A percentile compares a stretch with the other conserved stretches of the same genome.
These are phyloP conservation scores for Oidium heveae DNA, from an alignment of 2,329 filamentous ascomycete genomes.

Conservation along the genomic window DNA sequence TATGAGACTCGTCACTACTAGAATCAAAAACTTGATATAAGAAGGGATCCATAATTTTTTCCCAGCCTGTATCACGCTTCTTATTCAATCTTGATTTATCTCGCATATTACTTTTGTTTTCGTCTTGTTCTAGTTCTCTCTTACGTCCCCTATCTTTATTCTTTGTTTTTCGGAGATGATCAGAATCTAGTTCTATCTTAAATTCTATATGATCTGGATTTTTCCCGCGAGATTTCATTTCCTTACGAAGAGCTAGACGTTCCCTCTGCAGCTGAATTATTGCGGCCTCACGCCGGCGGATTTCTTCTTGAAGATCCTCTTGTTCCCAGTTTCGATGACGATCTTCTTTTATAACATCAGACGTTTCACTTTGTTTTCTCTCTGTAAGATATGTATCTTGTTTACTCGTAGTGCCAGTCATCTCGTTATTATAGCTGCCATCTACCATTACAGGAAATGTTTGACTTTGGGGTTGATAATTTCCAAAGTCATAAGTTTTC, in stretches of 20 bases:
- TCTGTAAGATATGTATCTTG: too few relatives aligned
- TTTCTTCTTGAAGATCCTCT: background rate
- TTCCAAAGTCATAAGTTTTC: too few relatives aligned
- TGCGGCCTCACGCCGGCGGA: conserved; percentile 1
- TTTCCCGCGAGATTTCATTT: background rate
- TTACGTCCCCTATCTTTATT: conserved; percentile 6
- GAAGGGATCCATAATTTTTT: background rate
- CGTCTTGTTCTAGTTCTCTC: conserved; percentile 7
- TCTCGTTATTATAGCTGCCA: too few relatives aligned
- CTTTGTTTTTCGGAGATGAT: background rate
- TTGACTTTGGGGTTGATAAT: too few relatives aligned
- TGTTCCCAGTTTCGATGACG: background rate
- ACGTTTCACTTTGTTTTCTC: background rate
- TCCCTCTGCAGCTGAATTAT: background rate
- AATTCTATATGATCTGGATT: background rate
- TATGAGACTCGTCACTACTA: too few relatives aligned
- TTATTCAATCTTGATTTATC: conserved; percentile 4
- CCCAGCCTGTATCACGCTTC: background rate
- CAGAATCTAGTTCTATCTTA: background rate
- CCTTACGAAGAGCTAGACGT: conserved; percentile 3
- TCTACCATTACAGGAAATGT: too few relatives aligned
- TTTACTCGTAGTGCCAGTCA: too few relatives aligned
- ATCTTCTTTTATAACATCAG: conserved; percentile 1
- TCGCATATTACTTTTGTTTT: conserved; percentile 7
- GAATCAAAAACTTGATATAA: conserved; percentile 1